Conservation (phyloP, 768 basidiomycete species). For the Coprinellus aureogranulatus region DNA sequence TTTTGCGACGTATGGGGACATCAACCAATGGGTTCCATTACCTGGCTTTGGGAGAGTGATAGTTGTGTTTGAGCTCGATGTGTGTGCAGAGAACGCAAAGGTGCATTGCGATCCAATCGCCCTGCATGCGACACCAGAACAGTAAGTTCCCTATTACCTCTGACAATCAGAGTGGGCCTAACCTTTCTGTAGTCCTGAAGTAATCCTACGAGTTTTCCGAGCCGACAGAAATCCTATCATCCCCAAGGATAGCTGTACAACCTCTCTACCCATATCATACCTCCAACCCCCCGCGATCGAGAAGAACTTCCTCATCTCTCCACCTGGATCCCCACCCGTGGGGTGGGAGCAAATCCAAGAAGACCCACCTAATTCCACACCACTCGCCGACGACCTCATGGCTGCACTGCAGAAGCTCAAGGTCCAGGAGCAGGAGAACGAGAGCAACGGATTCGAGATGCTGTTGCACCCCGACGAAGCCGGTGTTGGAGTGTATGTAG, state of each 20-base stretch:
- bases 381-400: conserved; percentile 87
- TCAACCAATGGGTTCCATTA: conserved; percentile 91
- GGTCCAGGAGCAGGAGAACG: conserved; percentile 37
- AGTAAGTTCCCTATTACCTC: too few species aligned
- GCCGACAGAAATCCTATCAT: conserved; percentile 69
- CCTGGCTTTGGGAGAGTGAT: conserved; percentile 79
- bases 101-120: conserved; percentile 59
- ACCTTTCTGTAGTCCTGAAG: conserved; percentile 41
- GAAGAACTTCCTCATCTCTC: conserved; percentile 97
- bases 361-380: conserved; percentile 81
- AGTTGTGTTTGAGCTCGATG: conserved; percentile 67
- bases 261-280: conserved; percentile 38
- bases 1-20: conserved; percentile 73
- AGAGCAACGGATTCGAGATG: conserved; percentile 44
- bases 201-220: conserved; percentile 66
- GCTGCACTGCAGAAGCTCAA: conserved; percentile 72
- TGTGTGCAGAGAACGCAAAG: conserved; percentile 68
- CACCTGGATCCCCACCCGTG: conserved; percentile 94
- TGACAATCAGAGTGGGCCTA: too few species aligned
- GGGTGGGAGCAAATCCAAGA: conserved; percentile 94
- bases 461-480: conserved; percentile 68
- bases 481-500: conserved; percentile 77
- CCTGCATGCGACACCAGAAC: conserved; percentile 48
- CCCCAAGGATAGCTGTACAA: conserved; percentile 30
- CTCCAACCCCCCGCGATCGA: conserved; percentile 77